Evolutionary conservation across 495 filamentous ascomycete genomes (phyloP).

Genomic region (Articulospora tetracladia): DNA sequence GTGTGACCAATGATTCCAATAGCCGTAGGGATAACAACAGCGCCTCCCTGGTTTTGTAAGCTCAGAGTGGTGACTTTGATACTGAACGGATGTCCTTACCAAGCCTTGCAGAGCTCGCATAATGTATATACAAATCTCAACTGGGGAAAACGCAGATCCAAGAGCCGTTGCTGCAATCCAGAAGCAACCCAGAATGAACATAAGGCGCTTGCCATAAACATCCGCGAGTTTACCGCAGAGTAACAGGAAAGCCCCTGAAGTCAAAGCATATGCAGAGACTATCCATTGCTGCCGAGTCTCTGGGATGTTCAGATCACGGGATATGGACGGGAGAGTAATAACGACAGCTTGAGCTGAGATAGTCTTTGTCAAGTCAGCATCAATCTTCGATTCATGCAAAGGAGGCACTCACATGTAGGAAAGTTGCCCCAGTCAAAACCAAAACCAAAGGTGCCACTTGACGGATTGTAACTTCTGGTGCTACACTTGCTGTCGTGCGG

Average conservation of each 20-base stretch:
- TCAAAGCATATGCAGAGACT: conserved; percentile 57
- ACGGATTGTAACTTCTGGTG: conserved; percentile 16
- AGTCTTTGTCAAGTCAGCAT: conserved; percentile 35
- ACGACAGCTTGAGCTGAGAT: conserved; percentile 55
- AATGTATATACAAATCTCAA: conserved; percentile 66
- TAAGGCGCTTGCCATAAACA: conserved; percentile 64
- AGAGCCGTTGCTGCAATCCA: conserved; percentile 60
- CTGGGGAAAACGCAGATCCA: conserved; percentile 58
- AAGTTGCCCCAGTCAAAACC: conserved; percentile 47
- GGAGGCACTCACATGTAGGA: conserved; percentile 43
- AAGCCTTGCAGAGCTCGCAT: conserved; percentile 69
- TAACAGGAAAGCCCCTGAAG: conserved; percentile 67
- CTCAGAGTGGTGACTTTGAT: neutral
- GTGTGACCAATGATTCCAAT: conserved; percentile 60
- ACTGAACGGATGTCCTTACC: conserved; percentile 38
- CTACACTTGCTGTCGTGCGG: neutral
- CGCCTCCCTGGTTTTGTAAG: conserved; percentile 56
- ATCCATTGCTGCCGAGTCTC: conserved; percentile 58
- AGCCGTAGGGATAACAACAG: conserved; percentile 61
- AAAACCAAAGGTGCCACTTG: conserved; percentile 27
- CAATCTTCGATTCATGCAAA: neutral
- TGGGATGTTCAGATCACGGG: conserved; percentile 48
- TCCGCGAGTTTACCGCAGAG: conserved; percentile 72
- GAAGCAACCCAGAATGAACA: conserved; percentile 64
- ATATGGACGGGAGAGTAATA: conserved; percentile 58